Conservation (phyloP, 2,329 filamentous ascomycete species). For the Trichophyton rubrum region DNA sequence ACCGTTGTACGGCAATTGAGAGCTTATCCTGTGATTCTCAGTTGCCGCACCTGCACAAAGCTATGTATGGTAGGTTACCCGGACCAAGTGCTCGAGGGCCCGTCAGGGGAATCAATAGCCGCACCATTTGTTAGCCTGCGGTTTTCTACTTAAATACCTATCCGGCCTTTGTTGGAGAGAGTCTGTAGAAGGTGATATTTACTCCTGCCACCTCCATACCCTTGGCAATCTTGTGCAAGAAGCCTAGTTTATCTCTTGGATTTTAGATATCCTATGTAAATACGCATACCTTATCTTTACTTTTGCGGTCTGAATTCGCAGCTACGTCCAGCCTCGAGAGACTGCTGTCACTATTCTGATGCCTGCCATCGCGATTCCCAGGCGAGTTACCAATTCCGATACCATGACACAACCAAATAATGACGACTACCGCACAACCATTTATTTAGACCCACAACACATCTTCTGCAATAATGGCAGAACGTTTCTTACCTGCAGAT, state of each 20-base stretch:
- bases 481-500: conserved; percentile 24
- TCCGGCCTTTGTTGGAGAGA: neutral
- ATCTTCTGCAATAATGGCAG: conserved; percentile 24
- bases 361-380: neutral
- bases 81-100: neutral
- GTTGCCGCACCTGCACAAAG: neutral
- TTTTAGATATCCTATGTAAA: too few species aligned
- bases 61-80: neutral
- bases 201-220: neutral
- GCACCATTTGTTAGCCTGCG: neutral
- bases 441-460: conserved; percentile 23
- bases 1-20: neutral
- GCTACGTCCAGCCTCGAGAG: too few species aligned
- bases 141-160: neutral
- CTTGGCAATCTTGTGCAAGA: too few species aligned
- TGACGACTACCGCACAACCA: neutral
- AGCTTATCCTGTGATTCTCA: neutral
- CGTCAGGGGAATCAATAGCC: neutral
- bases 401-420: neutral
- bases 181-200: neutral
- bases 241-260: too few species aligned
- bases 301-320: too few species aligned
- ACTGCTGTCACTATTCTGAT: neutral
- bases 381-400: neutral
- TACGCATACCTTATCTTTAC: too few species aligned